Evolutionary conservation across 805 yeast species (phyloP).

Genomic region (Deakozyma indianensis): DNA sequence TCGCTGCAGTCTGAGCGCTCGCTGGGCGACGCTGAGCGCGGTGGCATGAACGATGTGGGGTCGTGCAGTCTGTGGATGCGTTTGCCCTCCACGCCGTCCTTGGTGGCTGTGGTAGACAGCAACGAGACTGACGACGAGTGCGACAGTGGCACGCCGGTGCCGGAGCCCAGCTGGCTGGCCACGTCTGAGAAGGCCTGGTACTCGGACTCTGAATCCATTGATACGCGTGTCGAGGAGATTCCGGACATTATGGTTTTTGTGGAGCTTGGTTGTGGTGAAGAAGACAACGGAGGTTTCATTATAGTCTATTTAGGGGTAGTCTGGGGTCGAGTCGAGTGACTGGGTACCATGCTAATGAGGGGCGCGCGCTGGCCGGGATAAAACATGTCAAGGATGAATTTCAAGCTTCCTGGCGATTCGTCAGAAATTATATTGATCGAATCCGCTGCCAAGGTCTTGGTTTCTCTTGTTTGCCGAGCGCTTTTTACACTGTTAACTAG

Average conservation of each 20-base stretch:
- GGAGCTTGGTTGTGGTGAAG: too few species aligned
- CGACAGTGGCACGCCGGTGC: constrained; percentile 29
- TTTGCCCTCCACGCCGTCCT: constrained; percentile 60
- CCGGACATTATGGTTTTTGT: constrained; percentile 7
- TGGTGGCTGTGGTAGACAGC: constrained; percentile 58
- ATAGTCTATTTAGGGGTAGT: too few species aligned
- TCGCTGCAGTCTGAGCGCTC: not conserved
- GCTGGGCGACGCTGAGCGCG: not conserved
- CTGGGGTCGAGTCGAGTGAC: too few species aligned
- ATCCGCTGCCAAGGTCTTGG: too few species aligned
- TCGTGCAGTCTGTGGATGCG: constrained; percentile 18
- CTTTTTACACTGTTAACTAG: too few species aligned
- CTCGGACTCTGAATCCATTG: constrained; percentile 16
- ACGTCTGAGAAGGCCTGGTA: constrained; percentile 8
- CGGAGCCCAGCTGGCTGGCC: constrained; percentile 2
- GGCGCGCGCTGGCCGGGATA: too few species aligned
- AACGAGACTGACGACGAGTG: constrained; percentile 52
- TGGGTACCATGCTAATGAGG: too few species aligned
- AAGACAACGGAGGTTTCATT: too few species aligned
- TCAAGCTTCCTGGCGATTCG: too few species aligned
- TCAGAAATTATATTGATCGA: too few species aligned
- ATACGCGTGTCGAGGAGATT: constrained; percentile 10
- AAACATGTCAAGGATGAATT: too few species aligned
- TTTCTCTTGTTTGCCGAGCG: too few species aligned
- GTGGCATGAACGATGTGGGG: not conserved